Base-by-base conservation (phyloP, 257 asterid species). In the Scutellaria galericulata region DNA sequence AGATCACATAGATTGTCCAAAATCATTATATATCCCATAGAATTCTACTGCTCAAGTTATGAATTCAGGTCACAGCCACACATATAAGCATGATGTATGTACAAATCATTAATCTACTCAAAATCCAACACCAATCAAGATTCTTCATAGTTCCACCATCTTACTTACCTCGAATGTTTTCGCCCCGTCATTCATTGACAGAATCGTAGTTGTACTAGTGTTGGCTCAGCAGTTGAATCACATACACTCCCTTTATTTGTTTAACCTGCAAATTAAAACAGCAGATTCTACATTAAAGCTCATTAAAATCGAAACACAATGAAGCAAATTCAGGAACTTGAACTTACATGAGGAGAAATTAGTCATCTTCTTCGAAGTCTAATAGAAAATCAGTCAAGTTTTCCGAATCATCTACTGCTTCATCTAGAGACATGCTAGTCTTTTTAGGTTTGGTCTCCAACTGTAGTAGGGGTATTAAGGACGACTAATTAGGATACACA, bases 371-470 rank as follows among this genome's bases (percentile, higher is more conserved):
- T 2, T 83, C 88, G 62, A 83, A 83, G 86, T 93, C 97, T 79
- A 93, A 70, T 10, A 93, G 96, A 65, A 93, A 93, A 80, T 93
- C 98, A 12, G 98, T 93, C 64, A 93, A 80, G 85, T 93, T 93
- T 72, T 90, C 98, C 3, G 98, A 86, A 70, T 93, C 96, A 60
- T 89, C 98, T 64, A 90, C 7, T 15, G 98, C 98, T 85, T 93
- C 98, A 3, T 86, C 98, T 65, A 93, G 84, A 59, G 98, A 80
- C 86, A 90, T 66, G 82, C 78, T 80, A 14, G 75, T 75, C 75
- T 82, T 87, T 64, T 86, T 81, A 7, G 93, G 87, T 72, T 87
- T 87, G 15, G 66, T 79, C 92, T 90, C 86, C 80, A 69, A 73
- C 74, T 40, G 72, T 72, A 75, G 18, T 10, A 50, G 22, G 27